These are phyloP conservation scores for Hanseniaspora singularis DNA, from an alignment of 805 yeast species.

Conservation along the genomic window DNA sequence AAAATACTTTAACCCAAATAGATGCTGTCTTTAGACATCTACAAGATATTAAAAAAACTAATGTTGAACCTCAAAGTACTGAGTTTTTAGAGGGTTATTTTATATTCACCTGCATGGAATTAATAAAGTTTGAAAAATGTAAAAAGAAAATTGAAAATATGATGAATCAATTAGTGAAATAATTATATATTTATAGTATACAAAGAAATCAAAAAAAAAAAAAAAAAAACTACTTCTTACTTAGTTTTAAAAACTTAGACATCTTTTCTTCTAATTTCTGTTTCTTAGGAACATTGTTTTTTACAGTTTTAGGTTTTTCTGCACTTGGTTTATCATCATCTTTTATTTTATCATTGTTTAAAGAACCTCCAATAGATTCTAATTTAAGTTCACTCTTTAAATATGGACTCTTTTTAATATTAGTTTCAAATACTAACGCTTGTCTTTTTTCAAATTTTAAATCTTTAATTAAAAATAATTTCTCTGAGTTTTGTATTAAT, in stretches of 20 bases:
- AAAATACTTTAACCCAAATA: background rate
- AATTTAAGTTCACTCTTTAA: slow-evolving; percentile 23
- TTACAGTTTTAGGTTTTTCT: background rate
- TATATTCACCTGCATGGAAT: background rate
- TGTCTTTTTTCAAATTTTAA: slow-evolving; percentile 38
- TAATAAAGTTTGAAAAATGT: background rate
- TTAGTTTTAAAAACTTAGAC: slow-evolving; percentile 33
- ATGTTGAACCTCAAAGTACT: background rate
- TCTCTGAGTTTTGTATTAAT: slow-evolving; percentile 25
- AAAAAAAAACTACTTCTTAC: slow-evolving; percentile 26
- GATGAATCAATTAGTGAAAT: background rate
- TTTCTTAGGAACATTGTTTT: slow-evolving; percentile 1
- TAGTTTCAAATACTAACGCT: slow-evolving; percentile 31
- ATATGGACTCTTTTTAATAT: slow-evolving; percentile 21
- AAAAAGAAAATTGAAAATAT: background rate
- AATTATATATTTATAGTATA: too few species aligned
- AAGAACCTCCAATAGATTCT: background rate
- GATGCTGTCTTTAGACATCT: background rate
- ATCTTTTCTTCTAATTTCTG: slow-evolving; percentile 21
- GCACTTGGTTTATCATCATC: slow-evolving; percentile 10
- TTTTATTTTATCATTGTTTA: background rate
- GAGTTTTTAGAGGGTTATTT: background rate
- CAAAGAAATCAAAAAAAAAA: slow-evolving; percentile 6
- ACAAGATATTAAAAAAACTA: background rate
- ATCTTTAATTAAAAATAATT: slow-evolving; percentile 29